Evolutionary conservation across 1,284 basidiomycete species (phyloP).

Genomic region (Fomitiporia mediterranea): DNA sequence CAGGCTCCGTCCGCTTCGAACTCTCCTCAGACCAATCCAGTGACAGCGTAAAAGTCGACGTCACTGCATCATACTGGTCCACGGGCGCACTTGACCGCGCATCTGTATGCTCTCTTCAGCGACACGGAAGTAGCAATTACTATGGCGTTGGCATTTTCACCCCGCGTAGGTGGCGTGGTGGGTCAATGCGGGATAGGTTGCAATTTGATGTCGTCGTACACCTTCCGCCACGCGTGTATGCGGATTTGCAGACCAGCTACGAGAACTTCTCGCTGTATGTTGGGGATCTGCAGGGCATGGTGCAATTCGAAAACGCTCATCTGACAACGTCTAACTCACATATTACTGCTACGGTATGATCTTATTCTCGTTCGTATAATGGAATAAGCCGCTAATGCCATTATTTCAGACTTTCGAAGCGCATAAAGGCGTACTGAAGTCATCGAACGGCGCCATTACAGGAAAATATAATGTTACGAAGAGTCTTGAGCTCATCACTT

Average conservation of each 20-base stretch:
- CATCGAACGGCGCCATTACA: slow-evolving; percentile 19
- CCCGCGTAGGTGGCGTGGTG: slow-evolving; percentile 19
- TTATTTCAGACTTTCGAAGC: slow-evolving; percentile 15
- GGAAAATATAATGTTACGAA: slow-evolving; percentile 19
- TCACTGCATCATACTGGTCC: slow-evolving; percentile 19
- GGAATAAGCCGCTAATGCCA: background rate
- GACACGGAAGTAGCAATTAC: slow-evolving; percentile 13
- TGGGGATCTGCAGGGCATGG: slow-evolving; percentile 16
- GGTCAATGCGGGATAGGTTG: slow-evolving; percentile 5
- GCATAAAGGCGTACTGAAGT: slow-evolving; percentile 10
- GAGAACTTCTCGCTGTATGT: slow-evolving; percentile 24
- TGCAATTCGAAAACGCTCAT: slow-evolving; percentile 22
- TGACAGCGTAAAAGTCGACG: slow-evolving; percentile 24
- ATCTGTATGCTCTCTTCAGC: slow-evolving; percentile 27
- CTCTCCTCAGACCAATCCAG: background rate
- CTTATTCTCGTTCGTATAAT: background rate
- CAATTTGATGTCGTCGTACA: slow-evolving; percentile 24
- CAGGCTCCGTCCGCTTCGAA: slow-evolving; percentile 22
- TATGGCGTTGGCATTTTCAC: slow-evolving; percentile 29
- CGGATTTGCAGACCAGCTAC: slow-evolving; percentile 26
- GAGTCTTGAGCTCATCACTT: slow-evolving; percentile 17
- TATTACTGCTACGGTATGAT: slow-evolving; percentile 22
- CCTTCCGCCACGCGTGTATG: slow-evolving; percentile 22
- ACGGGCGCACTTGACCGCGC: slow-evolving; percentile 17
- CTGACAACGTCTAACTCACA: slow-evolving; percentile 19